Conservation (phyloP, 345 rosid genomes). For the Eucalyptus pumila region DNA sequence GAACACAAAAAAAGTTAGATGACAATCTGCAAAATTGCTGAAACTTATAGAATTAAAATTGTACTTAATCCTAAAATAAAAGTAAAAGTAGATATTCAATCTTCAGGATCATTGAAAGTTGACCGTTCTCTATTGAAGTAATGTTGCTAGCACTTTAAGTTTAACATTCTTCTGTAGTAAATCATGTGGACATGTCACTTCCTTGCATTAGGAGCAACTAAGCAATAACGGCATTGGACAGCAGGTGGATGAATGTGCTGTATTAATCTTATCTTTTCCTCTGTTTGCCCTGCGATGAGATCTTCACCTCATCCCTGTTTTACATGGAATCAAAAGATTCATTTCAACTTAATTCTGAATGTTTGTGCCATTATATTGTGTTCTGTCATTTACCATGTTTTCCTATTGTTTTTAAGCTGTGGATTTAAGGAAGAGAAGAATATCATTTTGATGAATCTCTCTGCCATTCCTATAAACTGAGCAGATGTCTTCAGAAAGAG, state of each 20-base stretch:
- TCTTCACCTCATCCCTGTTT: neutral
- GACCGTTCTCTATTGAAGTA: neutral
- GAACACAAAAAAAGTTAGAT: neutral
- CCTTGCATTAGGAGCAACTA: neutral
- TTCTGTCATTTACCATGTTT: neutral
- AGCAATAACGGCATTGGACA: neutral
- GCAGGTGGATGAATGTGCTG: neutral
- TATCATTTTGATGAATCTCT: neutral
- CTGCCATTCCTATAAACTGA: neutral
- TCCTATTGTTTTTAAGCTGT: neutral
- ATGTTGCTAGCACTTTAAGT: neutral
- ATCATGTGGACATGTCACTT: neutral
- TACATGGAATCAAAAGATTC: neutral
- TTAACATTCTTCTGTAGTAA: neutral
- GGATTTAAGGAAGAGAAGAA: neutral
- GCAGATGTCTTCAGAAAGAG: conserved; percentile 34
- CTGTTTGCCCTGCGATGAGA: neutral
- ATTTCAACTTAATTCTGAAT: neutral
- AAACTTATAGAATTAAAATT: neutral
- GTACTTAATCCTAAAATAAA: neutral
- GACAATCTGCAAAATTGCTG: neutral
- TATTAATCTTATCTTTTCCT: neutral
- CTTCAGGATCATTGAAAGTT: neutral
- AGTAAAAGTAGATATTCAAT: neutral
- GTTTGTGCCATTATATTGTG: neutral